Conservation (phyloP, 768 basidiomycete genomes). For the Holtermannia corniformis region DNA sequence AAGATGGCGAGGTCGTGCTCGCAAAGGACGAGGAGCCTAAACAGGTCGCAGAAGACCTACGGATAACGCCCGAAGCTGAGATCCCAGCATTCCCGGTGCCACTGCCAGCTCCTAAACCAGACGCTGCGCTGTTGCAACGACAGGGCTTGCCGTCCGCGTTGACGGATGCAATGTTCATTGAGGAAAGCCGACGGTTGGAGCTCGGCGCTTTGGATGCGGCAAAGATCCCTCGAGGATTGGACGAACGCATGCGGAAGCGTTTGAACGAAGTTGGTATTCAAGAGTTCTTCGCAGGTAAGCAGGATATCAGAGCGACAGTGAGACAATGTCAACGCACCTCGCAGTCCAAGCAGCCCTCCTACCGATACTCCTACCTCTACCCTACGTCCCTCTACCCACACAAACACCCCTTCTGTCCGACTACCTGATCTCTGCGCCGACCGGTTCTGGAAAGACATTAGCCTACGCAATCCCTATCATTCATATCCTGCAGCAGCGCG, state of each 20-base stretch:
- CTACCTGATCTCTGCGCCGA: slow-evolving; percentile 90
- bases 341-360: slow-evolving; percentile 81
- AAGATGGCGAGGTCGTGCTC: slow-evolving; percentile 1
- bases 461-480: slow-evolving; percentile 91
- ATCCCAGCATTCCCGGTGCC: slow-evolving; percentile 36
- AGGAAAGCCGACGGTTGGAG: slow-evolving; percentile 17
- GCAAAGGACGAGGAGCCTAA: slow-evolving; percentile 1
- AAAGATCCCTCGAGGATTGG: slow-evolving; percentile 44
- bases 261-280: slow-evolving; percentile 68
- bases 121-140: slow-evolving; percentile 24
- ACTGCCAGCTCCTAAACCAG: slow-evolving; percentile 27
- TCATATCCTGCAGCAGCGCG: slow-evolving; percentile 64
- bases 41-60: slow-evolving; percentile 1
- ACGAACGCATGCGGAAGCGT: slow-evolving; percentile 53
- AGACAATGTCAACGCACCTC: background rate
- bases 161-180: slow-evolving; percentile 33
- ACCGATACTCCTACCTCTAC: slow-evolving; percentile 60
- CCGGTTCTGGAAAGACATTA: slow-evolving; percentile 94
- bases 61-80: slow-evolving; percentile 3
- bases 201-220: slow-evolving; percentile 13
- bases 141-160: slow-evolving; percentile 40
- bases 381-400: slow-evolving; percentile 48
- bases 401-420: slow-evolving; percentile 63
- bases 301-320: background rate
- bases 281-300: slow-evolving; percentile 77